phyloP scores from a whole-genome alignment of 2,329 filamentous ascomycete genomes.

The Cytospora chrysosperma region DNA sequence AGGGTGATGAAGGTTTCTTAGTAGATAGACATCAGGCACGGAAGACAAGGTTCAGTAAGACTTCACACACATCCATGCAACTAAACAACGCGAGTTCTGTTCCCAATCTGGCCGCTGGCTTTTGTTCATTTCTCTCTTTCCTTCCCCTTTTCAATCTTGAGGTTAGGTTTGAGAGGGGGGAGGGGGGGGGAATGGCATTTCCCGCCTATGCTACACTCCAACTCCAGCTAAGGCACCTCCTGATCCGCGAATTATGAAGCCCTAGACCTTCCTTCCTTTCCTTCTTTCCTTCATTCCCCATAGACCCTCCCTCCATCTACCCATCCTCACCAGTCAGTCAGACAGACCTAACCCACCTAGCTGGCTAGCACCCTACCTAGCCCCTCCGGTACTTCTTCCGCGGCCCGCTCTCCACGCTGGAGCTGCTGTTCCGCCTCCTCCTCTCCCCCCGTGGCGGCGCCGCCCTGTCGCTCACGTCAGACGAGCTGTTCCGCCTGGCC shows the following conservation, averaged over 20 bases:
- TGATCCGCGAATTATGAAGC: too few species aligned
- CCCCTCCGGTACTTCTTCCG: constrained; percentile 22
- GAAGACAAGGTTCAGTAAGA: too few species aligned
- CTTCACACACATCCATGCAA: too few species aligned
- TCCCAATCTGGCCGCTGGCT: too few species aligned
- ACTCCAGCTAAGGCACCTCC: background rate
- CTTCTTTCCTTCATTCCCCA: background rate
- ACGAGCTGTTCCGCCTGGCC: constrained; percentile 13
- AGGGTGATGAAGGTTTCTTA: too few species aligned
- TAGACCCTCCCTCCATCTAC: too few species aligned
- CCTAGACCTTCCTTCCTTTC: background rate
- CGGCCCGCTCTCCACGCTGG: constrained; percentile 20
- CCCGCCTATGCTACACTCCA: background rate
- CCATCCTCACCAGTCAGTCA: too few species aligned
- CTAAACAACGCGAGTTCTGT: too few species aligned
- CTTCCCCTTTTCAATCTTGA: background rate
- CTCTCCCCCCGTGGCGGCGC: constrained; percentile 19
- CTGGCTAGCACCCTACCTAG: too few species aligned
- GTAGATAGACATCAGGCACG: too few species aligned
- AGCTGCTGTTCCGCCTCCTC: constrained; percentile 22
- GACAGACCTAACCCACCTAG: constrained; percentile 2
- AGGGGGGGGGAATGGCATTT: too few species aligned
- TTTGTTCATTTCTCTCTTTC: background rate
- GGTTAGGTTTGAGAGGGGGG: too few species aligned
- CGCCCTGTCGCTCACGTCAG: constrained; percentile 5